phyloP scores from a whole-genome alignment of 768 basidiomycete species.

The Hericium alpestre region DNA sequence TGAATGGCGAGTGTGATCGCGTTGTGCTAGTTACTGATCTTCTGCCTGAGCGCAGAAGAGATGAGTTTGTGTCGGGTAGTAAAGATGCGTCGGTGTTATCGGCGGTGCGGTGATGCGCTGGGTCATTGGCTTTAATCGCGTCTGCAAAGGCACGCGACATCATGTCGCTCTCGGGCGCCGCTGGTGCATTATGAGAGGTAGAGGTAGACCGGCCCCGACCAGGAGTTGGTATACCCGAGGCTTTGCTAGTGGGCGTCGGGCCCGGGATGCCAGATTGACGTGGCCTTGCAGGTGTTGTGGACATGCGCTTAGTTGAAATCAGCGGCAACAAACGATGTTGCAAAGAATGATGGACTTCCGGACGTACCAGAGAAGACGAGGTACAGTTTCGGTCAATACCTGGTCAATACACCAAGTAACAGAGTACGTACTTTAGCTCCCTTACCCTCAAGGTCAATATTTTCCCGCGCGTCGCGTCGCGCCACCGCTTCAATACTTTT shows the following conservation, averaged over 20 bases:
- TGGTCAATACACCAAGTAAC: too few species aligned
- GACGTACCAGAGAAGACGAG: too few species aligned
- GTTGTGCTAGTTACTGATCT: conserved; percentile 35
- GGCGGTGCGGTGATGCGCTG: conserved; percentile 46
- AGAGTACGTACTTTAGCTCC: too few species aligned
- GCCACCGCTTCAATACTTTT: too few species aligned
- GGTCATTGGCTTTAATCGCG: conserved; percentile 74
- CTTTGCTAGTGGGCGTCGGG: conserved; percentile 25
- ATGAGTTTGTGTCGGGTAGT: conserved; percentile 33
- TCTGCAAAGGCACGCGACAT: conserved; percentile 68
- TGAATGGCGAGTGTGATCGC: conserved; percentile 46
- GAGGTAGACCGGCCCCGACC: conserved; percentile 60
- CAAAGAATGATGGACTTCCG: background rate
- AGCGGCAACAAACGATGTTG: background rate
- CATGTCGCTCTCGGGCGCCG: conserved; percentile 39
- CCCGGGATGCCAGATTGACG: conserved; percentile 36
- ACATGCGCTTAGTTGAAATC: conserved; percentile 19
- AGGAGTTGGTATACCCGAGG: conserved; percentile 55
- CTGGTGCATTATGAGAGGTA: conserved; percentile 23
- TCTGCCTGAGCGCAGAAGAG: conserved; percentile 27
- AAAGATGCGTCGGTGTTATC: conserved; percentile 30
- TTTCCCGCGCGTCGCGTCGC: too few species aligned
- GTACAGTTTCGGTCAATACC: too few species aligned
- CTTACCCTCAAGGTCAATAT: too few species aligned
- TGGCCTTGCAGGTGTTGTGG: conserved; percentile 33